phyloP scores from a whole-genome alignment of 805 yeast genomes.

The Monosporozyma servazzii region DNA sequence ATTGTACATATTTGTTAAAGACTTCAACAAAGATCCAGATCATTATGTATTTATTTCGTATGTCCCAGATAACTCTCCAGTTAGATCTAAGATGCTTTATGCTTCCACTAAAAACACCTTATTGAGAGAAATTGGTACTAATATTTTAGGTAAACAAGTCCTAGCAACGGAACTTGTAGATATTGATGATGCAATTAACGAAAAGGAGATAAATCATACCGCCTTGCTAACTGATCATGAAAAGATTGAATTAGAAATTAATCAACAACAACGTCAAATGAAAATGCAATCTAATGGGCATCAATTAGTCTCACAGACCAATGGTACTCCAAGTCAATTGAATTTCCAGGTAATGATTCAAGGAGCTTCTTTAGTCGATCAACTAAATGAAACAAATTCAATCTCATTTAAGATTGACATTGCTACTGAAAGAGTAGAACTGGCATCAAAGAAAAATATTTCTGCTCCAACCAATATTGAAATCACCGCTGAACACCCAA shows the following conservation, averaged over 20 bases:
- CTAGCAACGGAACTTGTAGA: constrained; percentile 31
- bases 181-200: constrained; percentile 12
- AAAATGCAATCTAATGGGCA: constrained; percentile 13
- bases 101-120: constrained; percentile 82
- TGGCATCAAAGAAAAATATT: constrained; percentile 24
- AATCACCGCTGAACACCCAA: constrained; percentile 41
- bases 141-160: constrained; percentile 28
- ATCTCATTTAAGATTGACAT: constrained; percentile 45
- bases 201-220: background rate
- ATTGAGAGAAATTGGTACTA: constrained; percentile 61
- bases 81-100: constrained; percentile 82
- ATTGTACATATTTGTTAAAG: constrained; percentile 41
- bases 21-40: constrained; percentile 15
- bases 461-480: constrained; percentile 24
- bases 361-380: constrained; percentile 10
- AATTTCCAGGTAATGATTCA: constrained; percentile 17
- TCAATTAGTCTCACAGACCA: constrained; percentile 23
- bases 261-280: constrained; percentile 23
- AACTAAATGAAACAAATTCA: constrained; percentile 34
- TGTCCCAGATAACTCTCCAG: constrained; percentile 80
- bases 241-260: constrained; percentile 16
- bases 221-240: constrained; percentile 23
- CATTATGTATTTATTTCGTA: constrained; percentile 57
- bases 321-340: constrained; percentile 20
- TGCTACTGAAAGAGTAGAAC: constrained; percentile 38